Evolutionary conservation across 2,329 filamentous ascomycete species (phyloP), one percentile per base, ranked within the genome.

Genomic region (Clarireedia paspali): DNA sequence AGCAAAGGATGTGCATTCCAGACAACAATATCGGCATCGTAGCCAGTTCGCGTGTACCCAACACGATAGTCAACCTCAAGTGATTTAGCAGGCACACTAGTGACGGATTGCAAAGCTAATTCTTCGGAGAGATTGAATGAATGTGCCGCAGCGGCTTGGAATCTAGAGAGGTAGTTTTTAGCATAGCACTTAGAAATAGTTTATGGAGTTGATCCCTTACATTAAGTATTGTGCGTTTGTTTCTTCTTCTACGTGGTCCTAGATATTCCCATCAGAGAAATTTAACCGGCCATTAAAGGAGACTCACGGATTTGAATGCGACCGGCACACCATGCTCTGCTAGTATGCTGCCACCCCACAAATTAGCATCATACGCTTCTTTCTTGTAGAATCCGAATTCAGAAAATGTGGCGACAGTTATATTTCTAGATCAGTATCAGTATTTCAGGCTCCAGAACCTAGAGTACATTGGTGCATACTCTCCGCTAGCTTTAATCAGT

Each of bases 21-120:
- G 4, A 78, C 68, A 4, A 76, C 76, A 30, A 79, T 61, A 56
- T 79, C 76, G 14, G 75, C 77, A 62, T 79, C 77, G 56, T 75
- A 78, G 4, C 76, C 75, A 3, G 71, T 62, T 14, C 70, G 70
- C 7, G 67, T 67, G 56, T 73, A 76, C 2, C 76, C 76, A 3
- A 78, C 69, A 1, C 75, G 71, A 56, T 75, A 66, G 46, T 71
- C 70, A 26, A 75, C 67, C 36, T 74, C 71, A 1, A 77, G 63
- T 2, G 74, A 72, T 10, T 67, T 70, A 4, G 76, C 75, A 4
- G 76, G 75, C 1, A 75, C 67, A 3, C 73, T 76, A 0, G 74
- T 77, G 5, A 78, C 71, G 4, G 74, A 70, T 51, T 73, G 70
- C 14, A 77, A 58, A 17, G 75, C 73, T 40, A 72, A 70, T 23